phyloP scores from a whole-genome alignment of 805 yeast species.

The Yarrowia porcina region DNA sequence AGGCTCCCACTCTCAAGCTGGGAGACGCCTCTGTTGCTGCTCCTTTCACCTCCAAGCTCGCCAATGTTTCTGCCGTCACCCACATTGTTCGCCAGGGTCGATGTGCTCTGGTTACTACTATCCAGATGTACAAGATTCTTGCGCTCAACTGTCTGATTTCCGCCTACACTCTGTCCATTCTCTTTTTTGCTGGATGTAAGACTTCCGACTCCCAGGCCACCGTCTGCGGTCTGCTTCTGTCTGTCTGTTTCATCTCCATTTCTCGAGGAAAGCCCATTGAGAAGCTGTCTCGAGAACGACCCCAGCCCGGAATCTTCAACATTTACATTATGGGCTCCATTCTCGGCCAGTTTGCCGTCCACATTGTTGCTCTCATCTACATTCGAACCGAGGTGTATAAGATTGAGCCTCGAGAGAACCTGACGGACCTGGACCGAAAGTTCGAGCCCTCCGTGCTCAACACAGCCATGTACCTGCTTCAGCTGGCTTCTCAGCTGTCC shows the following conservation, averaged over 20 bases:
- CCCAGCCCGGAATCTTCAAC: conserved; percentile 96
- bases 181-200: conserved; percentile 95
- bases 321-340: conserved; percentile 96
- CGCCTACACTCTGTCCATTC: conserved; percentile 91
- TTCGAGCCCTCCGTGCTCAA: conserved; percentile 87
- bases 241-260: conserved; percentile 92
- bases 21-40: conserved; percentile 99
- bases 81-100: conserved; percentile 96
- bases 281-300: conserved; percentile 87
- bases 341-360: conserved; percentile 93
- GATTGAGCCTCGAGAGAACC: conserved; percentile 89
- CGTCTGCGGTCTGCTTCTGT: conserved; percentile 83
- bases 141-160: conserved; percentile 96
- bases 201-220: conserved; percentile 99
- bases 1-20: conserved; percentile 87
- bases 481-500: conserved; percentile 93
- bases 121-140: conserved; percentile 97
- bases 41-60: conserved; percentile 92
- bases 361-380: conserved; percentile 75
- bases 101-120: conserved; percentile 93
- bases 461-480: conserved; percentile 92
- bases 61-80: conserved; percentile 88
- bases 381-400: conserved; percentile 79
- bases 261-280: conserved; percentile 91
- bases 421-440: conserved; percentile 81